Percentiles rank a stretch among this genome's conserved stretches.
Evolutionary conservation across 768 basidiomycete genomes (phyloP).

Genomic region (Tricholomella constricta): DNA sequence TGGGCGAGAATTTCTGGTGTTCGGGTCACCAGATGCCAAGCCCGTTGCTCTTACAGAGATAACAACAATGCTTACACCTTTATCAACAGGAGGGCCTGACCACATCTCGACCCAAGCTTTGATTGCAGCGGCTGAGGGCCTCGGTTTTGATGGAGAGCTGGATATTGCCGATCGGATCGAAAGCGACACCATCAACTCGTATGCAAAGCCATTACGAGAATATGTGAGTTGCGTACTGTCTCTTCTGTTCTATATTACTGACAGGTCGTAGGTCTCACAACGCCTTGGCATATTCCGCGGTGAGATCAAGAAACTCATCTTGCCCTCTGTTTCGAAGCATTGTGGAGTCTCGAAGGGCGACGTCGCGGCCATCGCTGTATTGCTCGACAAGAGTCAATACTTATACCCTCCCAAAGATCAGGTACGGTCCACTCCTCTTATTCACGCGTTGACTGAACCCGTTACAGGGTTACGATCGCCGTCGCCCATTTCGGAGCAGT

Average conservation of each 20-base stretch:
- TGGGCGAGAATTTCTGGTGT: neutral
- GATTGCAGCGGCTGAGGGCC: neutral
- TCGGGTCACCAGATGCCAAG: neutral
- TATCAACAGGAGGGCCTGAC: neutral
- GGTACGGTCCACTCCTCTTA: too few species aligned
- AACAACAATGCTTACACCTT: neutral
- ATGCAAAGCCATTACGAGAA: neutral
- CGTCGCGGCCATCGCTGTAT: neutral
- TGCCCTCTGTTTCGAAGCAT: neutral
- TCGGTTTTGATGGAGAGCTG: neutral
- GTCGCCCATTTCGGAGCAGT: neutral
- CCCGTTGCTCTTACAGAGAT: neutral
- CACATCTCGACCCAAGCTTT: neutral
- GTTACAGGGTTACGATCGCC: neutral
- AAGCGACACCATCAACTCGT: neutral
- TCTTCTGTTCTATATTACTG: too few species aligned
- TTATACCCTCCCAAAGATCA: neutral
- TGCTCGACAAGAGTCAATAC: neutral
- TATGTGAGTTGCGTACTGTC: neutral
- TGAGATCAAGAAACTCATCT: neutral
- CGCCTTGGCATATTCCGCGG: neutral
- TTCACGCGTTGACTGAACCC: neutral
- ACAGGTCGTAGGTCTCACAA: neutral
- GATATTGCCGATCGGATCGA: neutral
- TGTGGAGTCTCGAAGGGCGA: neutral